phyloP scores from a whole-genome alignment of 768 basidiomycete genomes.

The Boletus insuetus region DNA sequence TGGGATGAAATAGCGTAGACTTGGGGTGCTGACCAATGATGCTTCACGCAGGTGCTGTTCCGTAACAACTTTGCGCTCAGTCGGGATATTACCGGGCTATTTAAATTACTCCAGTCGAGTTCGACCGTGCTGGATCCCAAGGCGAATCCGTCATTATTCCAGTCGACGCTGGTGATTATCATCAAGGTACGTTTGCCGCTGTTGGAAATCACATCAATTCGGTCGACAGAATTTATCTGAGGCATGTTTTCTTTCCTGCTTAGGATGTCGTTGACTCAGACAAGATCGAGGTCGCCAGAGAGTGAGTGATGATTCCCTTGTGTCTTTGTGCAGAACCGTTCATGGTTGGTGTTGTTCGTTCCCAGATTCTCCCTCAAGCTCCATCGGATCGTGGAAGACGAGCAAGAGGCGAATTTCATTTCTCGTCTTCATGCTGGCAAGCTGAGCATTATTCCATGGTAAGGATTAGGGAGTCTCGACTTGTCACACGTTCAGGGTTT shows the following conservation, averaged over 20 bases:
- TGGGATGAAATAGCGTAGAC: neutral
- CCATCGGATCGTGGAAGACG: constrained; percentile 58
- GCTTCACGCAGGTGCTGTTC: constrained; percentile 50
- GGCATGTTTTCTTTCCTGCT: neutral
- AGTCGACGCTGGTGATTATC: constrained; percentile 57
- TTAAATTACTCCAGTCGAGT: constrained; percentile 61
- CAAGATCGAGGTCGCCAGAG: constrained; percentile 53
- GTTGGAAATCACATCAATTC: neutral
- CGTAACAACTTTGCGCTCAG: constrained; percentile 65
- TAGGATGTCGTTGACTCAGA: constrained; percentile 67
- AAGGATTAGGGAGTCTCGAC: neutral
- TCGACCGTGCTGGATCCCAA: constrained; percentile 56
- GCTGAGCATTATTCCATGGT: constrained; percentile 60
- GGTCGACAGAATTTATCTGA: neutral
- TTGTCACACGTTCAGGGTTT: neutral
- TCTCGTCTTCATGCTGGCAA: constrained; percentile 54
- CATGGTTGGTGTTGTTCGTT: neutral
- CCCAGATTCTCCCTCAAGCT: constrained; percentile 55
- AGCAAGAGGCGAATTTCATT: constrained; percentile 63
- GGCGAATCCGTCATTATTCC: constrained; percentile 56
- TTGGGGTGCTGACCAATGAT: neutral
- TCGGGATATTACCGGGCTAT: constrained; percentile 57
- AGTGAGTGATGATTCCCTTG: constrained; percentile 36
- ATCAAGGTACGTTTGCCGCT: constrained; percentile 46
- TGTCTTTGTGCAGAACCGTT: neutral